Evolutionary conservation across 2,329 filamentous ascomycete genomes (phyloP), one percentile per base, ranked within the genome.

Genomic region (Alternaria panax): DNA sequence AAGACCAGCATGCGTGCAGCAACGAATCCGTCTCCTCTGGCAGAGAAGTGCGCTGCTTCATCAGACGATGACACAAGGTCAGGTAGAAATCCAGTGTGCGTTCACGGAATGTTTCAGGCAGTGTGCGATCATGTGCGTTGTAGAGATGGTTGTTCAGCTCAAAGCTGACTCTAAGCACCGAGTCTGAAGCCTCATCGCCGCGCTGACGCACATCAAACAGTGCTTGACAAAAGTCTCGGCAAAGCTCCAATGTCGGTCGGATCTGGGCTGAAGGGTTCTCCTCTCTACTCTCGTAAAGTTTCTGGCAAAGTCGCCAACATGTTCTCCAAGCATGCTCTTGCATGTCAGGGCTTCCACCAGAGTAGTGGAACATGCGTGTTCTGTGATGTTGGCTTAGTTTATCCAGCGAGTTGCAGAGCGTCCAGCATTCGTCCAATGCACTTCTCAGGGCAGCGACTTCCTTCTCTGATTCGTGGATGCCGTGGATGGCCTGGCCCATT

Each of bases 131-230:
- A 71, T 97, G 92, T 1, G 92, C 93, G 73, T 94, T 97, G 80
- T 94, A 97, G 2, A 98, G 84, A 76, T 98, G 93, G 70, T 96
- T 97, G 79, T 96, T 97, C 24, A 97, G 84, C 79, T 97, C 94
- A 74, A 97, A 97, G 80, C 92, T 97, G 66, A 97, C 93, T 47
- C 94, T 86, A 46, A 98, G 80, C 14, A 97, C 90, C 0, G 93
- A 96, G 76, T 98, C 94, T 0, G 90, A 87, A 1, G 87, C 81
- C 70, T 95, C 92, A 63, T 96, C 90, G 51, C 90, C 88, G 64
- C 88, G 88, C 60, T 90, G 86, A 38, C 93, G 86, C 18, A 94
- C 89, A 72, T 97, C 93, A 71, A 97, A 98, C 11, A 97, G 82
- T 0, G 92, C 87, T 78, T 97, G 93, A 70, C 93, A 97, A 73